These are phyloP conservation scores for Gilbertella persicaria DNA, from an alignment of 371 early-diverging fungal species.

Conservation along the genomic window DNA sequence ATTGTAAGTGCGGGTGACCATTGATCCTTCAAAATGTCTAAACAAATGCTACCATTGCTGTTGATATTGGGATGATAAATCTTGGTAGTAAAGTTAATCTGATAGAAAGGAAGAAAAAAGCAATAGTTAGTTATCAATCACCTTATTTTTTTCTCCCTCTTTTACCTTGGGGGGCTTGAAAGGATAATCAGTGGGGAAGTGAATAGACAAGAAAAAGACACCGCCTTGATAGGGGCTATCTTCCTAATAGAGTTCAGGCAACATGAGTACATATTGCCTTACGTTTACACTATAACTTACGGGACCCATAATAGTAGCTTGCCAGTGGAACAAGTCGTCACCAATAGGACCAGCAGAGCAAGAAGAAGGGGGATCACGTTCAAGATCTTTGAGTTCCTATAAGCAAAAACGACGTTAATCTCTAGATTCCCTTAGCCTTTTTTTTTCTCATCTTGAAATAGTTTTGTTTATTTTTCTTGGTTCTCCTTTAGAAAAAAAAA, in stretches of 20 bases:
- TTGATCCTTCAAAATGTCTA: constrained; percentile 98
- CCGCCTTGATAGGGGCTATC: constrained; percentile 85
- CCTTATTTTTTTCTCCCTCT: too few species aligned
- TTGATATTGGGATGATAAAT: constrained; percentile 99
- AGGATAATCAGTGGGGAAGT: constrained; percentile 99
- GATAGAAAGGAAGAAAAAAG: too few species aligned
- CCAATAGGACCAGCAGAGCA: constrained; percentile 94
- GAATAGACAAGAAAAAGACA: constrained; percentile 97
- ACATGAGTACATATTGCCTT: not conserved
- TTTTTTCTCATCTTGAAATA: not conserved
- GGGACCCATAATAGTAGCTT: constrained; percentile 97
- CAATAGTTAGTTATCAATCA: too few species aligned
- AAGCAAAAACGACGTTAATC: too few species aligned
- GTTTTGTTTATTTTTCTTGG: too few species aligned
- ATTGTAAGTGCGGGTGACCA: constrained; percentile 99
- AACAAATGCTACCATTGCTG: constrained; percentile 97
- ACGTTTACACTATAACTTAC: constrained; percentile 6
- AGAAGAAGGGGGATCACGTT: constrained; percentile 92
- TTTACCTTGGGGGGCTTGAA: constrained; percentile 98
- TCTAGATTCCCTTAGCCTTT: not conserved
- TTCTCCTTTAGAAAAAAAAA: too few species aligned
- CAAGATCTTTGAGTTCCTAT: constrained; percentile 95
- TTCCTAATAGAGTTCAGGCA: constrained; percentile 23
- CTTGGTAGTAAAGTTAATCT: constrained; percentile 94
- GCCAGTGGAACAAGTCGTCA: constrained; percentile 92